Evolutionary conservation across 1,139 yeast genomes (phyloP), one percentile per base, ranked within the genome.

Genomic region (Wickerhamiella infanticola): DNA sequence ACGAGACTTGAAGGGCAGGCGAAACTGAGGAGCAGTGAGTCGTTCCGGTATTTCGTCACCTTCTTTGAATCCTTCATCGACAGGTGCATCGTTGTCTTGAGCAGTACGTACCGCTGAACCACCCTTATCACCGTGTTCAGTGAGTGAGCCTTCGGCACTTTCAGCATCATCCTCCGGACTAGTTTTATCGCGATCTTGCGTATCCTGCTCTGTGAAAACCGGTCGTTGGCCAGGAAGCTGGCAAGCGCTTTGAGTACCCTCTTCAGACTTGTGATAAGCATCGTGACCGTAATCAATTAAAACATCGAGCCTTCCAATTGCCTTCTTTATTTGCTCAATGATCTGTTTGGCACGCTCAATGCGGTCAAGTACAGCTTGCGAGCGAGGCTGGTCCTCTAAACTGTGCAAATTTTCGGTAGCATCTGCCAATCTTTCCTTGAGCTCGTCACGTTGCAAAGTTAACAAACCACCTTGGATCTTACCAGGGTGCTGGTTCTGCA

Each of bases 351-450:
- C 33, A 29, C 33, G 33, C 33, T 7, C 33, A 11, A 29, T 29
- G 11, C 33, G 33, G 33, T 29, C 33, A 11, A 7, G 7, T 29
- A 29, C 33, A 7, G 33, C 33, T 29, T 29, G 33, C n/a, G 41
- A 37, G 18, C n/a, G 33, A 1, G 3, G 39, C 43, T 18, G 18
- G 5, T 6, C 29, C 41, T 54, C 55, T 24, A 66, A 53, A 3
- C 69, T 60, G 39, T 64, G 66, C 24, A 63, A 46, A 38, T 66
- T 57, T 11, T 63, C 59, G 51, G 63, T 58, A 48, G 68, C 61
- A 29, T 64, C 59, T 39, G 62, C 54, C 25, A 77, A 60, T 48
- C 73, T 74, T 24, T 66, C 66, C 42, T 68, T 71, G 9, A 84
- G 58, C 43, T 68, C 66, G 11, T 51, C 49, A 13, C 57, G 52